Evolutionary conservation across 2,329 filamentous ascomycete genomes (phyloP).

Genomic region (Nothophaeocryptopus gaeumannii): DNA sequence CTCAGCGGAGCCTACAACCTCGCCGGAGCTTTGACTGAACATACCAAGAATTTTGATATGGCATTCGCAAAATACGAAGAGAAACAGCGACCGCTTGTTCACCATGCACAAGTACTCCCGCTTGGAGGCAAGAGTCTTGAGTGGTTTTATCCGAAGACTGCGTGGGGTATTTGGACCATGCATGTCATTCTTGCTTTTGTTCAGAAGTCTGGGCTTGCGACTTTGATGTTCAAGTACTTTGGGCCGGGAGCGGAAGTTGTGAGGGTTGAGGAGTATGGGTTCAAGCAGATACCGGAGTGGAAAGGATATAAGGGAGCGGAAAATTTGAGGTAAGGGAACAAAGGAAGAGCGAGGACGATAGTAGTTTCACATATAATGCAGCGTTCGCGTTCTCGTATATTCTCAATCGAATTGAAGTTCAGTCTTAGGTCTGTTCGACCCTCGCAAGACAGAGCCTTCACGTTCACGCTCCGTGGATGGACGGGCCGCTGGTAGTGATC

Average conservation of each 20-base stretch:
- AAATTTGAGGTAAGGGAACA: too few relatives aligned
- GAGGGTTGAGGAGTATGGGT: conserved; percentile 30
- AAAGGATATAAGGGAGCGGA: background rate
- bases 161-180: conserved; percentile 22
- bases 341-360: too few relatives aligned
- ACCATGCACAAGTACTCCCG: conserved; percentile 27
- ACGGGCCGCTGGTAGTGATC: too few relatives aligned
- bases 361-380: too few relatives aligned
- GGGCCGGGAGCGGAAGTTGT: conserved; percentile 27
- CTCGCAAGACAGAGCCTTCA: too few relatives aligned
- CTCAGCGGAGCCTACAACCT: conserved; percentile 36
- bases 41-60: conserved; percentile 19
- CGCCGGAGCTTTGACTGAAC: conserved; percentile 27
- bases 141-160: conserved; percentile 27
- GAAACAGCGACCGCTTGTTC: conserved; percentile 25
- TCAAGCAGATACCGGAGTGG: conserved; percentile 21
- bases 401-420: too few relatives aligned
- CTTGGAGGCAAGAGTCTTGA: conserved; percentile 22
- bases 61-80: conserved; percentile 29
- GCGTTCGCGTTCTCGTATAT: too few relatives aligned
- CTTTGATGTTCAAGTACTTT: conserved; percentile 18
- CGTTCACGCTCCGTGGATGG: too few relatives aligned
- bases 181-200: conserved; percentile 15
- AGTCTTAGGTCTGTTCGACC: too few relatives aligned
- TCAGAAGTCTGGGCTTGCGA: conserved; percentile 14